Base-by-base conservation (phyloP, 2,329 filamentous ascomycete genomes). In the Xylaria sp. region DNA sequence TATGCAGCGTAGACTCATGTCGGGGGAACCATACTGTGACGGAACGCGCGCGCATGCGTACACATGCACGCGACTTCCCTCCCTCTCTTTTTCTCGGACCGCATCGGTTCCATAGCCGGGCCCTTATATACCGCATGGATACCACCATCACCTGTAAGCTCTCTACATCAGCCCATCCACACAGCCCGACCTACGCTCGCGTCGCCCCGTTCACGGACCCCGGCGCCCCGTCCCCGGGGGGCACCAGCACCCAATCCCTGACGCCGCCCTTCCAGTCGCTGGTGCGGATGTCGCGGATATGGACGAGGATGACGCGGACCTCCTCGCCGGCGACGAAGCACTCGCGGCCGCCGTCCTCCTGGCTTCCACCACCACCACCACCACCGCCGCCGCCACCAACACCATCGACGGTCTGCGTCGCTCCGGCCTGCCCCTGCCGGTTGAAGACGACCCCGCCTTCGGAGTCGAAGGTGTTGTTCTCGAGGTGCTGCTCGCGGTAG, bases 221-320 rank as follows among this genome's bases (percentile, higher is more conserved):
- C n/a, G n/a, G 20, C 6, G 56, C 40, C 17, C 51, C 40, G 7
- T 18, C 39, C 19, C 44, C 41, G 16, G 69, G 69, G n/a, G 74
- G 69, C 2, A 72, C 71, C 54, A 84, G 66, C 1, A 79, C 79
- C 76, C 78, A 97, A 69, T 97, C 93, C 65, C 89, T 85, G 4
- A 97, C 91, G 13, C 86, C 85, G n/a, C 94, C 93, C 76, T 96
- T 96, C 89, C 90, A 96, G 71, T 96, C 94, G 61, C 90, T 92
- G 65, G 95, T 95, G 66, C 92, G 83, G 44, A 94, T 92, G 69
- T 92, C 90, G 65, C 82, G 83, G 63, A 97, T 91, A 64, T 82
- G 84, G 7, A 97, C 94, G 5, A 93, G 83, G 29, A 97, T 91
- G 6, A 97, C 92, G 44, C 89, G 82, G 1, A 95, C 92, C 69